These are phyloP conservation scores for Brassica rapa DNA, from an alignment of 345 rosid genomes.

Conservation along the genomic window DNA sequence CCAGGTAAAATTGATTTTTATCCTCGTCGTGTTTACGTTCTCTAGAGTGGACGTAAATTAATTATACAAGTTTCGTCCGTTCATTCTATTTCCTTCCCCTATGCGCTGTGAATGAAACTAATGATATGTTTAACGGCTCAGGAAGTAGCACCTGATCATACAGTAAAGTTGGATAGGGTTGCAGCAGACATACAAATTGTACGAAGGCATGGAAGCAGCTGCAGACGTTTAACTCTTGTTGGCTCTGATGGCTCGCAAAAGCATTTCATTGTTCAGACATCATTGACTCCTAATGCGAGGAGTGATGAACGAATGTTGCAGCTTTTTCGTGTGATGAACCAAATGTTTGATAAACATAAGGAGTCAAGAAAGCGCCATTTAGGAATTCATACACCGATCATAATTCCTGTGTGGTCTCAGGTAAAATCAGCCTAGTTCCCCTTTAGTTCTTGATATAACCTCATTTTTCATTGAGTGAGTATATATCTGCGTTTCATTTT, in stretches of 20 bases:
- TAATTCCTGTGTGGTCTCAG: conserved; percentile 99
- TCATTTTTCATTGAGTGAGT: conserved; percentile 1
- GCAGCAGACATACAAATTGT: conserved; percentile 97
- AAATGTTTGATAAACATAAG: conserved; percentile 98
- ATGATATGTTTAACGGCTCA: conserved; percentile 37
- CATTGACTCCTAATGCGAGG: conserved; percentile 98
- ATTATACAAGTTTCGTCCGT: not conserved
- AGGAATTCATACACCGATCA: conserved; percentile 91
- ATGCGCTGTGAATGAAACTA: conserved; percentile 18
- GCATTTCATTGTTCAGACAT: conserved; percentile 96
- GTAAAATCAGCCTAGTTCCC: conserved; percentile 35
- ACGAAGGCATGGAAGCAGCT: conserved; percentile 98
- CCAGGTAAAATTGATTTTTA: conserved; percentile 59
- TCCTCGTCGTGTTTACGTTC: not conserved
- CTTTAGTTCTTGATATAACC: not conserved
- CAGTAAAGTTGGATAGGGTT: conserved; percentile 83
- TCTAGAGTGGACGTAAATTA: not conserved
- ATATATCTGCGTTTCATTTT: not conserved
- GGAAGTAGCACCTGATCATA: conserved; percentile 97
- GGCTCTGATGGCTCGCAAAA: conserved; percentile 98
- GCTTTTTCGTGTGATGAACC: conserved; percentile 98
- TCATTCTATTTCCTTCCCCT: not conserved
- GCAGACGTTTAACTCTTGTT: conserved; percentile 88
- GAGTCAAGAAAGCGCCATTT: conserved; percentile 91
- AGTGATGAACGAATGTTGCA: conserved; percentile 96